Evolutionary conservation across 176 grass and related monocot species (phyloP), one percentile per base, ranked within the genome.

Genomic region (Pontederia paniculata): DNA sequence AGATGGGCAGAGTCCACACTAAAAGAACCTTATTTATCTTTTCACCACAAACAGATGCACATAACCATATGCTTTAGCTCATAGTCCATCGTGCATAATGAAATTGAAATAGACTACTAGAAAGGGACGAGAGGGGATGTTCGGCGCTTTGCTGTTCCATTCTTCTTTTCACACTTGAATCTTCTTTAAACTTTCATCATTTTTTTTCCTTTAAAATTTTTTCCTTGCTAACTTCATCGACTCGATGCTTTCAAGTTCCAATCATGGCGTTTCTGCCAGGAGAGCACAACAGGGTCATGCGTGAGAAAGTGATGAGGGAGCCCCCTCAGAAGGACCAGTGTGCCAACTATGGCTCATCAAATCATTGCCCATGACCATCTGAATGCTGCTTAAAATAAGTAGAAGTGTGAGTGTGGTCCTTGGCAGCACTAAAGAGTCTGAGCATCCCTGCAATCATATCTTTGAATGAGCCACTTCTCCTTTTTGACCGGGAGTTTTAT

Each of bases 301-400:
- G 51, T 53, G 51, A 16, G 51, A 53, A 53, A 53, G 51, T 9
- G 51, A 53, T 9, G 51, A 53, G 15, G 10, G 9, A 20, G 9
- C 51, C 51, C 17, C 51, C 5, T 18, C 9, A 53, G 50, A 19
- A n/a, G n/a, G 15, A 19, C 50, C 9, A 53, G 17, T 2, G 16
- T 53, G 51, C 51, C 51, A 9, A 8, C n/a, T 10, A 53, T n/a
- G 20, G 51, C 51, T 20, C 20, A n/a, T 21, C 8, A 20, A n/a
- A 53, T 53, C 17, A 53, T 53, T 53, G 51, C 51, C 20, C 51
- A 53, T 53, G 51, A n/a, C 17, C 6, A 53, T 53, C 51, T 53
- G 15, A 53, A 53, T 19, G 10, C 20, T 21, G 17, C 51, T 53
- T 53, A 53, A 53, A 53, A 19, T 19, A 21, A 10, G 28, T 37